Evolutionary conservation across 176 grass and related monocot species (phyloP), one percentile per base, ranked within the genome.

Genomic region (Typha latifolia): DNA sequence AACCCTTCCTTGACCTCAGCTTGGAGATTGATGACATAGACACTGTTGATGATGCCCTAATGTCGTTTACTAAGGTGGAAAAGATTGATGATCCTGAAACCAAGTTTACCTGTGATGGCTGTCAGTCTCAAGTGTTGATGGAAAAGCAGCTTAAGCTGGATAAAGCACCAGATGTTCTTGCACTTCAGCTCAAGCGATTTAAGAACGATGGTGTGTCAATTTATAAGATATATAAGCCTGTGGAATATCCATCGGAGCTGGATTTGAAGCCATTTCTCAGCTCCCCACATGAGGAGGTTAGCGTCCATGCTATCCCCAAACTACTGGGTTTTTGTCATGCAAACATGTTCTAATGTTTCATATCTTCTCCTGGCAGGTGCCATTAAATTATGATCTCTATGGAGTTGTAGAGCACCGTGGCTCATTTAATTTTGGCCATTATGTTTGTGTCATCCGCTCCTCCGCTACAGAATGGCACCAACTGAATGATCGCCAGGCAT

Each of bases 101-200:
- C 62, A 90, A 83, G 71, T 80, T 96, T 20, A 91, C 68, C 12
- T 99, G 94, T 64, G 81, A 87, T 51, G 65, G 68, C 22, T 99
- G 94, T 69, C 84, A 93, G 7, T 57, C 73, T 78, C 61, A 76
- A 66, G 94, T 90, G 80, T 71, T 52, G 14, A 92, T 90, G 88
- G 72, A 90, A 37, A 99, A 99, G 32, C 83, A 87, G 34, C 88
- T 99, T 67, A 84, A 76, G 69, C 63, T 99, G 22, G 72, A 99
- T 68, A 63, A 62, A 81, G 63, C 81, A 75, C 94, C 89, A 10
- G 80, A 93, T 79, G 86, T 90, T 24, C 16, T 99, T 52, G 83
- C 69, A 27, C 69, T 99, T 69, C 94, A 99, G 67, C 76, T 99
- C n/a, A 99, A 99, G 74, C 84, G 94, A 49, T 99, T 99, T 64